Conservation (phyloP, 352 stramenopile species). For the Pythium coloratum region DNA sequence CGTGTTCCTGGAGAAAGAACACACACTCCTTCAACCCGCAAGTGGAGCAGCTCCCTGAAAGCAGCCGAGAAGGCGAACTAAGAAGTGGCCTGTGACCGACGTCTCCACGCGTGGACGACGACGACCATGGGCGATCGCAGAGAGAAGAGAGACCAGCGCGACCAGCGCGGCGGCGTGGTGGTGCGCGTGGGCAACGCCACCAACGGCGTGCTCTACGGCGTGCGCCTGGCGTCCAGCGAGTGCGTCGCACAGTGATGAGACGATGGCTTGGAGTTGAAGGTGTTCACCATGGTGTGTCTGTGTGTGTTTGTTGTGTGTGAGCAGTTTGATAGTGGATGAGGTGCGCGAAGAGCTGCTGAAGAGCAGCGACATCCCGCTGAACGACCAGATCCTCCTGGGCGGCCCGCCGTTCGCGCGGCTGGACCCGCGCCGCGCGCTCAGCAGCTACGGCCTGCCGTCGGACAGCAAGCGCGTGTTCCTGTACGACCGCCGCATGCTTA, state of each 20-base stretch:
- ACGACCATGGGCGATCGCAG: constrained; percentile 9
- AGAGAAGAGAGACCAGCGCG: constrained; percentile 7
- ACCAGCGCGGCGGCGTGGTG: constrained; percentile 25
- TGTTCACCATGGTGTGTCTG: neutral
- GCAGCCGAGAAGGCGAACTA: constrained; percentile 5
- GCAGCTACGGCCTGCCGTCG: constrained; percentile 60
- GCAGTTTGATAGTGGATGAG: constrained; percentile 66
- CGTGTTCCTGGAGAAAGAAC: constrained; percentile 30
- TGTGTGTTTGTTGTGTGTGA: neutral
- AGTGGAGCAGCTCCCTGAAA: neutral
- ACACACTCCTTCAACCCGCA: constrained; percentile 28
- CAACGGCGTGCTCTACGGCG: constrained; percentile 30
- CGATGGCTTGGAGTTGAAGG: no score
- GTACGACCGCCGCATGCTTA: constrained; percentile 81
- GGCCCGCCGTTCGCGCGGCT: constrained; percentile 76
- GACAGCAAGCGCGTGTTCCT: constrained; percentile 75
- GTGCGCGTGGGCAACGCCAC: constrained; percentile 33
- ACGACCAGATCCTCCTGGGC: constrained; percentile 81
- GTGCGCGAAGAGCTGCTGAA: constrained; percentile 61
- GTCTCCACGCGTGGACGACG: constrained; percentile 14
- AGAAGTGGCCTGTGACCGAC: neutral
- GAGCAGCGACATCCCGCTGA: constrained; percentile 54
- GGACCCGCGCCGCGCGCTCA: constrained; percentile 67
- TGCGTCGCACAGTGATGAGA: constrained; percentile 23
- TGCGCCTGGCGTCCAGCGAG: constrained; percentile 39